A percentile compares a stretch with the other conserved stretches of the same genome.
These are phyloP conservation scores for Trametes sanguinea DNA, from an alignment of 768 basidiomycete species.

Conservation along the genomic window DNA sequence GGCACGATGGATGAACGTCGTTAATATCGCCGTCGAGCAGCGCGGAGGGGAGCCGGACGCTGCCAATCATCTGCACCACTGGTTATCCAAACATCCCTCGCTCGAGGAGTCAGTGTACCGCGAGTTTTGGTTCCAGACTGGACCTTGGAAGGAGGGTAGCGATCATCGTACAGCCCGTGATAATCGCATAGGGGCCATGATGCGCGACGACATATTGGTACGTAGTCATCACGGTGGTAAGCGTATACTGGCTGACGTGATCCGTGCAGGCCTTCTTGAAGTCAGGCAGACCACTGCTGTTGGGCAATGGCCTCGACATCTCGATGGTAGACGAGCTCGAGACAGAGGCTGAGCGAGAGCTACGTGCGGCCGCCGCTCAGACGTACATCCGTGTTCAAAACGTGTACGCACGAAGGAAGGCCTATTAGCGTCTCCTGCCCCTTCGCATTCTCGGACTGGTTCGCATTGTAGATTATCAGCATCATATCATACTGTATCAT, in stretches of 20 bases:
- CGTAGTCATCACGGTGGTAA: conserved; percentile 4
- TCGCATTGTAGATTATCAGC: neutral
- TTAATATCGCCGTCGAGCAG: conserved; percentile 51
- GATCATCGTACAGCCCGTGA: conserved; percentile 41
- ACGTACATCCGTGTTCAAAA: conserved; percentile 59
- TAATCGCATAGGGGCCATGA: conserved; percentile 42
- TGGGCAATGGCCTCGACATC: conserved; percentile 61
- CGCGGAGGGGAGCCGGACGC: conserved; percentile 68
- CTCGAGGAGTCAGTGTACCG: conserved; percentile 61
- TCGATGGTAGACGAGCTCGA: conserved; percentile 56
- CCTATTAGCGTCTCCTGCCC: neutral
- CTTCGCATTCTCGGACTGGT: neutral
- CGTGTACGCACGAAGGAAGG: conserved; percentile 59
- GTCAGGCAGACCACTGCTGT: conserved; percentile 66
- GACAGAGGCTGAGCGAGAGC: conserved; percentile 50
- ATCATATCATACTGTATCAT: neutral
- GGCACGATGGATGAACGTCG: conserved; percentile 61
- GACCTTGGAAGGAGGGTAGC: conserved; percentile 44
- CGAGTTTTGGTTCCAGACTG: conserved; percentile 65
- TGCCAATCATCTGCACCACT: conserved; percentile 53
- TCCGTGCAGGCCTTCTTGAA: conserved; percentile 58
- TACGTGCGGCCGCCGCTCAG: conserved; percentile 46
- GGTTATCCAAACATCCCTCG: conserved; percentile 53
- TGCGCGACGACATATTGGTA: conserved; percentile 65
- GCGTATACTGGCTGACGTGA: neutral